phyloP scores from a whole-genome alignment of 2,329 filamentous ascomycete species.

The Sphaerulina musiva region DNA sequence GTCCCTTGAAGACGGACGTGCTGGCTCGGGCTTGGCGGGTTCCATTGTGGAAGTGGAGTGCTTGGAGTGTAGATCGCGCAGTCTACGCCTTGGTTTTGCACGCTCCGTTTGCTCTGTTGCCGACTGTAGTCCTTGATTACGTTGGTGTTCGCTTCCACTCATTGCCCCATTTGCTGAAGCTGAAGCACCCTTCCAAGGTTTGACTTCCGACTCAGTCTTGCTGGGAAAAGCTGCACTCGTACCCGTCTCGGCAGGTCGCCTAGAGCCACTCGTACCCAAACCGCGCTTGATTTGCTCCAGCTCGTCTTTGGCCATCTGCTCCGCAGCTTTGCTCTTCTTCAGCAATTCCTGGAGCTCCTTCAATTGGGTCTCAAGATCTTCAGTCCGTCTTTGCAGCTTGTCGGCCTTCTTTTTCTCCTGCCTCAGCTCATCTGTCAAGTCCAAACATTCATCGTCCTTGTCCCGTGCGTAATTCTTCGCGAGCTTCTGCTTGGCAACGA shows the following conservation, averaged over 20 bases:
- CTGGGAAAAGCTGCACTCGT: neutral
- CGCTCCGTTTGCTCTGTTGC: neutral
- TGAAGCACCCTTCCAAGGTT: neutral
- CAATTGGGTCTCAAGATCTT: slow-evolving; percentile 55
- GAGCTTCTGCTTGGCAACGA: slow-evolving; percentile 72
- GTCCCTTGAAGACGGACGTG: slow-evolving; percentile 12
- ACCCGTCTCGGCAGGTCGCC: slow-evolving; percentile 3
- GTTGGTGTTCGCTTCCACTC: neutral
- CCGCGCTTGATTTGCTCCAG: slow-evolving; percentile 12
- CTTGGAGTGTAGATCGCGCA: slow-evolving; percentile 8
- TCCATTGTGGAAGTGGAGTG: slow-evolving; percentile 18
- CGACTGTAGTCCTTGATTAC: neutral
- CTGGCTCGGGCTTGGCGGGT: slow-evolving; percentile 5
- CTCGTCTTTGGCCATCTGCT: slow-evolving; percentile 9
- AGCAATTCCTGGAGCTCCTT: slow-evolving; percentile 36
- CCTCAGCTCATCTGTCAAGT: slow-evolving; percentile 58
- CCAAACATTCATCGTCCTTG: slow-evolving; percentile 65
- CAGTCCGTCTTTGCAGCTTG: slow-evolving; percentile 57
- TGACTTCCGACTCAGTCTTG: slow-evolving; percentile 4
- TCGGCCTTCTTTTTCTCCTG: slow-evolving; percentile 61
- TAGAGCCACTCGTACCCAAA: slow-evolving; percentile 8
- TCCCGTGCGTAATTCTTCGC: slow-evolving; percentile 72
- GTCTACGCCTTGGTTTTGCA: slow-evolving; percentile 4
- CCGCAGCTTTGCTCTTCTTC: slow-evolving; percentile 5
- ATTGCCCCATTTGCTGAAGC: neutral